Evolutionary conservation across 495 filamentous ascomycete species (phyloP).

Genomic region (Penicillium dipodomyicola): DNA sequence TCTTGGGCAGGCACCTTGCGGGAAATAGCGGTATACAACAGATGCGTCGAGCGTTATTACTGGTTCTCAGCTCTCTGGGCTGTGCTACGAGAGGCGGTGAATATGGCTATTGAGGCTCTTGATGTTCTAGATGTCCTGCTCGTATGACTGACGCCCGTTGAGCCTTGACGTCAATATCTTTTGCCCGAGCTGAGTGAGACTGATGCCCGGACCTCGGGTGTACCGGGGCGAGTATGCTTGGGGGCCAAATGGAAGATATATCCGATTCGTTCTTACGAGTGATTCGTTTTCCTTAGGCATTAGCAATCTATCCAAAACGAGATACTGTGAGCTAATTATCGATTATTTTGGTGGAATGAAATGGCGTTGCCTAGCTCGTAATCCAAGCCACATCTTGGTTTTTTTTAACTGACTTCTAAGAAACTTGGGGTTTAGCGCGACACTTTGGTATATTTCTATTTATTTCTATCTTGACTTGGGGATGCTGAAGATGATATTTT

Average conservation of each 20-base stretch:
- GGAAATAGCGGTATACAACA: neutral
- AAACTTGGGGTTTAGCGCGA: neutral
- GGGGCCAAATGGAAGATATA: neutral
- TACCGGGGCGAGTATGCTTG: neutral
- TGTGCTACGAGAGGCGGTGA: neutral
- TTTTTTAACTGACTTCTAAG: neutral
- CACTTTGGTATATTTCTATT: neutral
- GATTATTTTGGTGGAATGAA: neutral
- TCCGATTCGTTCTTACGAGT: neutral
- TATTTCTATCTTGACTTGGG: neutral
- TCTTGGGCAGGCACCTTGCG: neutral
- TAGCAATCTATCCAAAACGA: neutral
- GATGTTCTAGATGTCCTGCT: neutral
- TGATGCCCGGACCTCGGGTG: neutral
- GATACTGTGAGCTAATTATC: neutral
- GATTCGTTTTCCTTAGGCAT: neutral
- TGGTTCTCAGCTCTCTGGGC: neutral
- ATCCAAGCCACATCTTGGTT: slow-evolving; percentile 3
- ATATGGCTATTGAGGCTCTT: slow-evolving; percentile 4
- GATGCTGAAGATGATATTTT: neutral
- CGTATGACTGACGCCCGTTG: neutral
- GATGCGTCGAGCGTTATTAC: neutral
- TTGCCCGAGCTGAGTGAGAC: slow-evolving; percentile 1
- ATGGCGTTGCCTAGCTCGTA: slow-evolving; percentile 7
- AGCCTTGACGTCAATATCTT: neutral